Conservation (phyloP, 768 basidiomycete genomes). For the Mycena amicta region DNA sequence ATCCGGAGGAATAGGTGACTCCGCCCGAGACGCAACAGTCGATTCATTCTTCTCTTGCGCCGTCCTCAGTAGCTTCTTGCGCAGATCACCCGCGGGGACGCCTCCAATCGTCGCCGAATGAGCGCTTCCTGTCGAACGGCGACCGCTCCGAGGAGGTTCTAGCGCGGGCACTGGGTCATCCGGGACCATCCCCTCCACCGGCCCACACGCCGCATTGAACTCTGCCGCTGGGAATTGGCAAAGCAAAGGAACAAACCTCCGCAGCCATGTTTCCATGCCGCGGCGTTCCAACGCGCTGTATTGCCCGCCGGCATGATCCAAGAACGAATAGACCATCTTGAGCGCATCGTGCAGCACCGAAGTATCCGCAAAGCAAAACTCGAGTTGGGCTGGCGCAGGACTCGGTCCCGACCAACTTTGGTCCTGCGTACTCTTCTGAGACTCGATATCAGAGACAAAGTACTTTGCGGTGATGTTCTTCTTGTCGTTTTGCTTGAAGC, state of each 20-base stretch:
- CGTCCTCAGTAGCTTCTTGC: slow-evolving; percentile 80
- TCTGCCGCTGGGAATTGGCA: slow-evolving; percentile 71
- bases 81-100: slow-evolving; percentile 65
- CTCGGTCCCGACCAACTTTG: slow-evolving; percentile 32
- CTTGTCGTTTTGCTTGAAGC: slow-evolving; percentile 96
- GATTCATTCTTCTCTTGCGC: slow-evolving; percentile 58
- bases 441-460: slow-evolving; percentile 81
- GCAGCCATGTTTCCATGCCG: slow-evolving; percentile 81
- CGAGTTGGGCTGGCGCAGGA: slow-evolving; percentile 55
- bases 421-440: slow-evolving; percentile 61
- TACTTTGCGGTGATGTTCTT: slow-evolving; percentile 83
- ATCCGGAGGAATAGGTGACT: slow-evolving; percentile 9
- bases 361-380: slow-evolving; percentile 76
- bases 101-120: slow-evolving; percentile 45
- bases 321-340: slow-evolving; percentile 87
- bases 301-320: slow-evolving; percentile 81
- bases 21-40: slow-evolving; percentile 21
- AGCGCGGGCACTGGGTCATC: slow-evolving; percentile 41
- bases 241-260: slow-evolving; percentile 80
- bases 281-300: slow-evolving; percentile 80
- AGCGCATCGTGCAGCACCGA: slow-evolving; percentile 85
- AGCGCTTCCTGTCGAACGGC: slow-evolving; percentile 47
- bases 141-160: slow-evolving; percentile 45
- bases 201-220: slow-evolving; percentile 64
- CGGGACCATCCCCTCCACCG: slow-evolving; percentile 51